Percentiles rank a stretch among this genome's conserved stretches.
Evolutionary conservation across 2,329 filamentous ascomycete genomes (phyloP).

Genomic region (Magnaporthiopsis poae): DNA sequence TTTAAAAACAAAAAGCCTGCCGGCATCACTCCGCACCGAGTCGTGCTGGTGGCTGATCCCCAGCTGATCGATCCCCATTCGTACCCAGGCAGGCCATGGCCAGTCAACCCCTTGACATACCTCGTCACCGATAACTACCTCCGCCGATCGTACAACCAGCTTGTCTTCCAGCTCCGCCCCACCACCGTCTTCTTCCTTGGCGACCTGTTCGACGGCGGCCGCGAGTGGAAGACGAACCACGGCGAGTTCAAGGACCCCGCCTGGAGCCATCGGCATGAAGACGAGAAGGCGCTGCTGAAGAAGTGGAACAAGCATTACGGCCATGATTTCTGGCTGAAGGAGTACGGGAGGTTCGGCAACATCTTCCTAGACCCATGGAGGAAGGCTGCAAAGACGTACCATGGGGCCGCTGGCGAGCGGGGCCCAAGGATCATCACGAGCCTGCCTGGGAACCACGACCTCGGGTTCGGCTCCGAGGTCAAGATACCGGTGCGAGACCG

Average conservation of each 20-base stretch:
- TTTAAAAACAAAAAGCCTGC: slow-evolving; percentile 47
- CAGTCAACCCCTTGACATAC: slow-evolving; percentile 43
- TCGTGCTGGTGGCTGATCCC: slow-evolving; percentile 78
- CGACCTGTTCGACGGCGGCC: slow-evolving; percentile 87
- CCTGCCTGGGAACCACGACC: slow-evolving; percentile 86
- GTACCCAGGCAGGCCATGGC: slow-evolving; percentile 71
- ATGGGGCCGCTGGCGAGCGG: slow-evolving; percentile 46
- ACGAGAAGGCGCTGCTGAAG: slow-evolving; percentile 48
- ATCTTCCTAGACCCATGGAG: slow-evolving; percentile 72
- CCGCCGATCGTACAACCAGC: slow-evolving; percentile 65
- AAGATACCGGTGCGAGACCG: slow-evolving; percentile 70
- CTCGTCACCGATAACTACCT: slow-evolving; percentile 81
- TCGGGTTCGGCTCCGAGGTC: slow-evolving; percentile 81
- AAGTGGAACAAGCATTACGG: slow-evolving; percentile 67
- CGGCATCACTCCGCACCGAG: slow-evolving; percentile 69
- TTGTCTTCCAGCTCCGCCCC: slow-evolving; percentile 68
- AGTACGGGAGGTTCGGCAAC: slow-evolving; percentile 75
- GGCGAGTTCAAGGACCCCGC: slow-evolving; percentile 50
- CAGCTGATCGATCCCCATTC: slow-evolving; percentile 89
- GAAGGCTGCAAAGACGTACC: slow-evolving; percentile 34
- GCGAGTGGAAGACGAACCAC: slow-evolving; percentile 76
- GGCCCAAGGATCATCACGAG: slow-evolving; percentile 73
- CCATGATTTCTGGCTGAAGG: slow-evolving; percentile 72
- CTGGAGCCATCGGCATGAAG: slow-evolving; percentile 44
- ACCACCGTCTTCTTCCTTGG: slow-evolving; percentile 86